phyloP scores from a whole-genome alignment of 495 filamentous ascomycete genomes.

The Aspergillus homomorphus region DNA sequence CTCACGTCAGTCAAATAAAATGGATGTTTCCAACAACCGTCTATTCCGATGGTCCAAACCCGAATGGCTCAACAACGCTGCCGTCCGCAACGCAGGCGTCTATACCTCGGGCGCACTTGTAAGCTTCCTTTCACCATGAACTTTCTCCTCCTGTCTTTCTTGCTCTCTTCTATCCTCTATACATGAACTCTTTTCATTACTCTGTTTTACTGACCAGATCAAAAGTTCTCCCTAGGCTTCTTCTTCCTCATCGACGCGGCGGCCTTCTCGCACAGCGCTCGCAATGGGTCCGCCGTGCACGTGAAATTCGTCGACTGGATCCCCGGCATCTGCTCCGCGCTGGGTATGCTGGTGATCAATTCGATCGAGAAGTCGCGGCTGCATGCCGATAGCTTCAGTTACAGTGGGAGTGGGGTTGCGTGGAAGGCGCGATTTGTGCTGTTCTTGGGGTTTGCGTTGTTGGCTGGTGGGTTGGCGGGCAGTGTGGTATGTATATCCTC shows the following conservation, averaged over 20 bases:
- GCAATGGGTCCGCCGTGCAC: conserved; percentile 79
- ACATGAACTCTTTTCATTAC: no score
- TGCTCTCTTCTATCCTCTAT: no score
- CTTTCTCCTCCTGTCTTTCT: not conserved
- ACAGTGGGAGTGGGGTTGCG: conserved; percentile 80
- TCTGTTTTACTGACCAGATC: no score
- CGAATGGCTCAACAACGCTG: conserved; percentile 86
- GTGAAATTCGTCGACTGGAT: conserved; percentile 98
- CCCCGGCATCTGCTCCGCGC: conserved; percentile 85
- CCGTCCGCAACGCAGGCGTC: conserved; percentile 77
- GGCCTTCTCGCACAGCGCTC: conserved; percentile 74
- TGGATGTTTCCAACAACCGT: conserved; percentile 56
- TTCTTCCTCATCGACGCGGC: conserved; percentile 93
- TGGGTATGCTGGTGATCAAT: conserved; percentile 99
- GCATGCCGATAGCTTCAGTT: conserved; percentile 80
- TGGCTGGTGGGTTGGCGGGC: conserved; percentile 93
- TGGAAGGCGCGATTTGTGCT: conserved; percentile 96
- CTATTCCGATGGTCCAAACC: conserved; percentile 78
- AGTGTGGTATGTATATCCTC: conserved; percentile 56
- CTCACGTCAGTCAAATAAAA: conserved; percentile 18
- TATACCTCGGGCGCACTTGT: conserved; percentile 85
- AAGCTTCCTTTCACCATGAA: no score
- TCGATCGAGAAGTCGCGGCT: conserved; percentile 90
- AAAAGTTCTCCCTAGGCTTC: conserved; percentile 97
- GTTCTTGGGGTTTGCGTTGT: conserved; percentile 89